Base-by-base conservation (phyloP, 352 stramenopile genomes). In the Globisporangium megalacanthum region DNA sequence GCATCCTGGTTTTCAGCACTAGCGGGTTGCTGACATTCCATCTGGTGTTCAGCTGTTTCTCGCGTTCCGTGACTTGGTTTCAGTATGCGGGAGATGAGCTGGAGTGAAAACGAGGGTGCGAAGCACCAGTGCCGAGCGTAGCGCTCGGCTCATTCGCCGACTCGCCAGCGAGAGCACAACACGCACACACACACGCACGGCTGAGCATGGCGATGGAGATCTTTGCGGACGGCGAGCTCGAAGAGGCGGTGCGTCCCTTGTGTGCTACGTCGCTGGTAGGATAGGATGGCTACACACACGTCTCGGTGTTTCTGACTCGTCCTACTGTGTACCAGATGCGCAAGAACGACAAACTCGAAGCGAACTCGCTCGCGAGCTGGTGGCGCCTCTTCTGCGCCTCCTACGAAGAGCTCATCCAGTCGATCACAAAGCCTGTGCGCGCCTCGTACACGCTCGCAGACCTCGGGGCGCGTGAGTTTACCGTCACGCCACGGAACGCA, bases 331-430 rank as follows among this genome's bases (percentile, higher is more conserved):
- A 17, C 36, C 55, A 89, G 81, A 81, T 92, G 65, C 64, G 69
- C 64, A 79, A 81, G 55, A 66, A 61, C 41, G 81, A 88, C 35
- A 49, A 35, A 19, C 61, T 83, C 56, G 63, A 84, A 19, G 79
- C 68, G 25, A 76, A 70, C 50, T 79, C 68, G 36, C 53, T 90
- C 15, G 67, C 70, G 25, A 77, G 62, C 36, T 86, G 82, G 77
- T 92, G 79, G 79, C 68, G 77, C 39, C 66, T 92, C 56, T 92
- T 92, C 54, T 69, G 67, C 25, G 66, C 76, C 35, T 88, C 78
- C 10, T 92, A 92, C 62, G 70, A 89, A 53, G 75, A 90, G 60
- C 66, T 86, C 56, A 78, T 92, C 58, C 66, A 86, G 54, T 89
- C 77, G 49, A 73, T 92, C 57, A 78, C 80, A 13, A 75, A 56